These are phyloP conservation scores for Cicer judaicum DNA, from an alignment of 306 rosid species.

Conservation along the genomic window DNA sequence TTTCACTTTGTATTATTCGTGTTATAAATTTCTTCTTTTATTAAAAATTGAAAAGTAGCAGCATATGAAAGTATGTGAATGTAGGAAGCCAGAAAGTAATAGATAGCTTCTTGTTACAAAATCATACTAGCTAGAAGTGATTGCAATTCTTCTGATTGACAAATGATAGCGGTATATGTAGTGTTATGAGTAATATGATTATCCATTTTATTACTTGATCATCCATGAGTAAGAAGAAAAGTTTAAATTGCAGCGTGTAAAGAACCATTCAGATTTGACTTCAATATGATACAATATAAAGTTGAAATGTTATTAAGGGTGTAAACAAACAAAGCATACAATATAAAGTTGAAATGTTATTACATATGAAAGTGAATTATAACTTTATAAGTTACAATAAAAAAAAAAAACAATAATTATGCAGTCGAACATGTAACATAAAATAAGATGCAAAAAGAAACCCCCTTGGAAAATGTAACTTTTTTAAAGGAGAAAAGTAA, in stretches of 20 bases:
- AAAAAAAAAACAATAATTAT: background rate
- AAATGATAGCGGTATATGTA: no score
- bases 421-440: background rate
- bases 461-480: background rate
- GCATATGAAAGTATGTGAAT: background rate
- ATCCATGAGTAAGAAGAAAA: background rate
- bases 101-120: background rate
- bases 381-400: background rate
- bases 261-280: background rate
- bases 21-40: no score
- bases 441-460: background rate
- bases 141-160: background rate
- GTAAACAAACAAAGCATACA: background rate
- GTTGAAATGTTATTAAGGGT: background rate
- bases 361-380: background rate
- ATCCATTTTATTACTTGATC: background rate
- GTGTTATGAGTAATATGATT: background rate
- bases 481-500: background rate
- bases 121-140: background rate
- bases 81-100: background rate
- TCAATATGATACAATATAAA: background rate
- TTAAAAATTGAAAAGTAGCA: background rate
- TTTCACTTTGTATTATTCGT: background rate
- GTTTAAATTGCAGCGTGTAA: background rate
- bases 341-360: background rate